These are phyloP conservation scores for Dothiorella sarmentorum DNA, from an alignment of 2,329 filamentous ascomycete genomes.

Conservation along the genomic window DNA sequence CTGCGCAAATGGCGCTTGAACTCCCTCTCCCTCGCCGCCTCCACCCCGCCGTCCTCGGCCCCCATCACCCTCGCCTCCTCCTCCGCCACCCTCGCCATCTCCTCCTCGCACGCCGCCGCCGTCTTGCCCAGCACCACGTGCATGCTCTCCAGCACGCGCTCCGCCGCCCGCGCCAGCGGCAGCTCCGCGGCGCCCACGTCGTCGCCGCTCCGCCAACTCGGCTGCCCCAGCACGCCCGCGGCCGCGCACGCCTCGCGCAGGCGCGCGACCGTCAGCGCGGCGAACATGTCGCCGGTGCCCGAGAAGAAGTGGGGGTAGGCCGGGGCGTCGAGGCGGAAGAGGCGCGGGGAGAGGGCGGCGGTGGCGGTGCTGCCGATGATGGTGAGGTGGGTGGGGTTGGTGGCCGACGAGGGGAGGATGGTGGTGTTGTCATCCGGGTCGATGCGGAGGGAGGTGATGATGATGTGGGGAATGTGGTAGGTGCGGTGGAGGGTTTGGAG, in stretches of 20 bases:
- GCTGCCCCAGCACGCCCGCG: conserved; percentile 50
- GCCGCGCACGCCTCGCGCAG: conserved; percentile 74
- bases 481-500: conserved; percentile 72
- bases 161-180: conserved; percentile 76
- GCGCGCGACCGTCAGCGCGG: conserved; percentile 80
- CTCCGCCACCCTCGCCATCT: conserved; percentile 52
- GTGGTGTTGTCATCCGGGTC: conserved; percentile 47
- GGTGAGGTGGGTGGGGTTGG: conserved; percentile 48
- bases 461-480: conserved; percentile 78
- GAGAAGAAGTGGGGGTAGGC: conserved; percentile 91
- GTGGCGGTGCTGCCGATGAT: conserved; percentile 76
- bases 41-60: conserved; percentile 41
- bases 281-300: conserved; percentile 98
- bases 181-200: conserved; percentile 65
- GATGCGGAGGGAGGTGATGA: conserved; percentile 86
- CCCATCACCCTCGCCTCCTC: conserved; percentile 42
- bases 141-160: conserved; percentile 91
- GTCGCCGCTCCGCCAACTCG: conserved; percentile 76
- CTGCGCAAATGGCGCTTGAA: conserved; percentile 55
- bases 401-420: conserved; percentile 29
- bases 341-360: conserved; percentile 62
- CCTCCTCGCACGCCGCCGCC: conserved; percentile 61
- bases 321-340: conserved; percentile 85
- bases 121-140: conserved; percentile 74
- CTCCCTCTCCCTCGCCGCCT: conserved; percentile 52